Evolutionary conservation across 345 rosid genomes (phyloP), one percentile per base, ranked within the genome.

Genomic region (Eucalyptus coolabah): DNA sequence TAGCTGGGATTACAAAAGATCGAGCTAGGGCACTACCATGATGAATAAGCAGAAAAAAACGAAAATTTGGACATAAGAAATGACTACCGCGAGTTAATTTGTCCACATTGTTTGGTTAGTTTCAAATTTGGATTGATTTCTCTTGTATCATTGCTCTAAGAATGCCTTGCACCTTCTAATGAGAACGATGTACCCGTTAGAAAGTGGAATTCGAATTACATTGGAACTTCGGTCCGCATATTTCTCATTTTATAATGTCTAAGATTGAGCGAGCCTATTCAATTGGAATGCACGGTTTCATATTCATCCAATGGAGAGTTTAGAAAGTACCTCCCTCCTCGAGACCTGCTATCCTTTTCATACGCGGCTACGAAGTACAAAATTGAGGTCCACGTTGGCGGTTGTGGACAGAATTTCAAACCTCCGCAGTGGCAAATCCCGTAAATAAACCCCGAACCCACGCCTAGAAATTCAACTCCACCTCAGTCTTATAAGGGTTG

Each of bases 1-100:
- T 34, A 72, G 82, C 82, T 37, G 83, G 45, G 16, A 72, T 72
- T 72, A 0, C 82, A 10, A 72, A 72, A 19, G 26, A 3, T 37
- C 26, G 6, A 18, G 8, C 45, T 2, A 72, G 82, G 26, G 0
- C 23, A 21, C 14, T 72, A 19, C 3, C 44, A 40, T 18, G 45
- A 72, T 19, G 12, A 37, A 6, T 18, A 3, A 21, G 26, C 2
- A 0, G 6, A 0, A 19, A 3, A 63, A 63, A 72, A 10, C 0
- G 82, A 9, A 37, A 72, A 19, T 72, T 10, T 6, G 26, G 26
- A 37, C 45, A 37, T 23, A 11, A 0, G 2, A 72, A 72, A 18
- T 12, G 14, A 34, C 45, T 34, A 23, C 10, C 7, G 82, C 14
- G 9, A 32, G 81, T 69, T 69, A 69, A 34, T 69, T 9, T 32